Percentiles rank a stretch among this genome's conserved stretches.
These are phyloP conservation scores for Chrysosphaeria jannelii DNA, from an alignment of 2,329 filamentous ascomycete species.

Conservation along the genomic window DNA sequence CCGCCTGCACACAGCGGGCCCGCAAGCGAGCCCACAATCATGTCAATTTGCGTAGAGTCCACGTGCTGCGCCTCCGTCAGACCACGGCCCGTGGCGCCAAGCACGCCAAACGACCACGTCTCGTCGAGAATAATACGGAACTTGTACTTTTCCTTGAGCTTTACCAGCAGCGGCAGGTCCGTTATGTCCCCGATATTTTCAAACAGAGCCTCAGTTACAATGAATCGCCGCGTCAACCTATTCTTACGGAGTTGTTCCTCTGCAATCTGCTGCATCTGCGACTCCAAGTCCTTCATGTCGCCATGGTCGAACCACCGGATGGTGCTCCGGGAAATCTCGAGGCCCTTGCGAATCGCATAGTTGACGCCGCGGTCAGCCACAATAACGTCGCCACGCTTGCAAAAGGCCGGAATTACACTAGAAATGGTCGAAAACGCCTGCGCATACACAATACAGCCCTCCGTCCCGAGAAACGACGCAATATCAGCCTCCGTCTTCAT, in stretches of 20 bases:
- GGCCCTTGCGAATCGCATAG: conserved; percentile 75
- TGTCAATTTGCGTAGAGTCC: conserved; percentile 74
- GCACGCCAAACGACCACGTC: conserved; percentile 86
- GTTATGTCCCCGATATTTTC: conserved; percentile 68
- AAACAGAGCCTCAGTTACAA: conserved; percentile 85
- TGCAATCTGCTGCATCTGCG: conserved; percentile 54
- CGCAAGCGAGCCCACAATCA: conserved; percentile 82
- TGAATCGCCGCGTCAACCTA: conserved; percentile 72
- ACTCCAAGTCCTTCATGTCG: conserved; percentile 78
- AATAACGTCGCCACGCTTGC: conserved; percentile 89
- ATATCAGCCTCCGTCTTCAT: conserved; percentile 92
- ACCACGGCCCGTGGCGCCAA: conserved; percentile 72
- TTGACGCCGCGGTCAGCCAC: conserved; percentile 84
- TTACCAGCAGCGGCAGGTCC: conserved; percentile 63
- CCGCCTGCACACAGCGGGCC: conserved; percentile 77
- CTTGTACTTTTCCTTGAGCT: conserved; percentile 87
- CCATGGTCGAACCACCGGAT: conserved; percentile 91
- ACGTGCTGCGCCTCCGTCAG: conserved; percentile 93
- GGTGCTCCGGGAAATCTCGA: conserved; percentile 74
- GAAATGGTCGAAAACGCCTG: conserved; percentile 91
- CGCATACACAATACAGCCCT: conserved; percentile 79
- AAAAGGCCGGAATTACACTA: conserved; percentile 90
- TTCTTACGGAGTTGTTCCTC: conserved; percentile 65
- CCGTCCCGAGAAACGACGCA: conserved; percentile 60
- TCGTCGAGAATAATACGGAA: conserved; percentile 94